Percentiles rank a stretch among this genome's conserved stretches.
Evolutionary conservation across 1,284 basidiomycete species (phyloP).

Genomic region (Malassezia psittaci): DNA sequence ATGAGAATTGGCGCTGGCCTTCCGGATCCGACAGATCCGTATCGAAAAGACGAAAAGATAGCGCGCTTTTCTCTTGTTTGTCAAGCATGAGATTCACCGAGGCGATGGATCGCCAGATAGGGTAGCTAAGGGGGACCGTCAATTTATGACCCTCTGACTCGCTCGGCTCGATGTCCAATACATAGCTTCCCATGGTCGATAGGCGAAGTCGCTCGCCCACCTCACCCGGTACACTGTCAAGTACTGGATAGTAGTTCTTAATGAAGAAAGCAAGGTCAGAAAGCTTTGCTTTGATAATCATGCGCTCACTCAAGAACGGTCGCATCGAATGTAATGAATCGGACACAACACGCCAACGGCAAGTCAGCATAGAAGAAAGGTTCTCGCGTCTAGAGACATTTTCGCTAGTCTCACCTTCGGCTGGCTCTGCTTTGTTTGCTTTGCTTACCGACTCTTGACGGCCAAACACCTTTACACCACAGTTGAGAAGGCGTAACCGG

Average conservation of each 20-base stretch:
- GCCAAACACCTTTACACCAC: conserved; percentile 69
- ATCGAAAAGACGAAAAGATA: conserved; percentile 41
- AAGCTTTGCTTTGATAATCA: conserved; percentile 59
- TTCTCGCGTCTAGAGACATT: conserved; percentile 9
- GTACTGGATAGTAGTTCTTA: conserved; percentile 33
- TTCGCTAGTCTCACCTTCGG: not conserved
- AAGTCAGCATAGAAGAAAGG: conserved; percentile 50
- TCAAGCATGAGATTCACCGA: conserved; percentile 46
- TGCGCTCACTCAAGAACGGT: conserved; percentile 61
- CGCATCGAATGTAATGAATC: conserved; percentile 76
- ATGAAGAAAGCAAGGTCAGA: conserved; percentile 58
- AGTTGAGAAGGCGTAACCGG: conserved; percentile 73
- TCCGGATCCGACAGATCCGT: conserved; percentile 34
- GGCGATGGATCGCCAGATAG: conserved; percentile 42
- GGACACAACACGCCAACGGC: conserved; percentile 62
- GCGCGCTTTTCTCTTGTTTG: conserved; percentile 46
- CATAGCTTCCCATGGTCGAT: conserved; percentile 36
- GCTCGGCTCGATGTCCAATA: conserved; percentile 33
- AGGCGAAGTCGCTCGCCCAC: conserved; percentile 24
- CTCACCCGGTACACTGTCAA: conserved; percentile 30
- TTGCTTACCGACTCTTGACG: conserved; percentile 53
- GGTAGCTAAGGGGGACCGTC: conserved; percentile 28
- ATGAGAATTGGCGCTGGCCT: conserved; percentile 35
- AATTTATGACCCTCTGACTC: conserved; percentile 30
- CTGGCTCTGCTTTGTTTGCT: conserved; percentile 16